Percentiles rank a stretch among this genome's conserved stretches.
These are phyloP conservation scores for Inga oerstediana DNA, from an alignment of 306 rosid genomes.

Conservation along the genomic window DNA sequence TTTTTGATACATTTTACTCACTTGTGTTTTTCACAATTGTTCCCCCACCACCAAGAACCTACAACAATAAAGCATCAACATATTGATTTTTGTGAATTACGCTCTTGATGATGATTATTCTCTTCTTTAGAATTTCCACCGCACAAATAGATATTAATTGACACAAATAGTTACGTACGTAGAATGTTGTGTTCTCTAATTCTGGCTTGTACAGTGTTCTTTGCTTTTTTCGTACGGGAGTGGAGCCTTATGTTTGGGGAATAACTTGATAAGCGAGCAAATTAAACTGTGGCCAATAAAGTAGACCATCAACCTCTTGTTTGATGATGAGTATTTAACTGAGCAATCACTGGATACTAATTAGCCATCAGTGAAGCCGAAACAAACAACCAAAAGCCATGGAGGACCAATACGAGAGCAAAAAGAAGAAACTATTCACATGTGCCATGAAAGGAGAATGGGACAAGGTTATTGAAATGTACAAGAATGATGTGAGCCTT, in stretches of 20 bases:
- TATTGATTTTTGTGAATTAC: neutral
- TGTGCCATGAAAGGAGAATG: constrained; percentile 41
- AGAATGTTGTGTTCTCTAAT: no score
- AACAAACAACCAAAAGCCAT: neutral
- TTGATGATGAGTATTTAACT: neutral
- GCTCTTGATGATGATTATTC: neutral
- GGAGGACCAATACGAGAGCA: neutral
- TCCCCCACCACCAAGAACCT: neutral
- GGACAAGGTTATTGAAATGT: constrained; percentile 31
- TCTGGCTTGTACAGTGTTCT: no score
- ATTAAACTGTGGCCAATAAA: neutral
- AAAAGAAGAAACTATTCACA: neutral
- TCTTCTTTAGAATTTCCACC: neutral
- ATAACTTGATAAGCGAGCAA: neutral
- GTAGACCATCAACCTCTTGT: no score
- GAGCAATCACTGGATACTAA: neutral
- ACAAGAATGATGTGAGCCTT: neutral
- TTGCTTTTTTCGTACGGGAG: neutral
- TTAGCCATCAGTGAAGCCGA: no score
- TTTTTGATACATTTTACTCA: neutral
- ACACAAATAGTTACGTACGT: neutral
- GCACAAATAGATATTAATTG: neutral
- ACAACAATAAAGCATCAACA: no score
- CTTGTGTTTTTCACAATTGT: neutral
- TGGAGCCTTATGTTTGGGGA: neutral